phyloP scores from a whole-genome alignment of 345 rosid species.

The Syzygium grande region DNA sequence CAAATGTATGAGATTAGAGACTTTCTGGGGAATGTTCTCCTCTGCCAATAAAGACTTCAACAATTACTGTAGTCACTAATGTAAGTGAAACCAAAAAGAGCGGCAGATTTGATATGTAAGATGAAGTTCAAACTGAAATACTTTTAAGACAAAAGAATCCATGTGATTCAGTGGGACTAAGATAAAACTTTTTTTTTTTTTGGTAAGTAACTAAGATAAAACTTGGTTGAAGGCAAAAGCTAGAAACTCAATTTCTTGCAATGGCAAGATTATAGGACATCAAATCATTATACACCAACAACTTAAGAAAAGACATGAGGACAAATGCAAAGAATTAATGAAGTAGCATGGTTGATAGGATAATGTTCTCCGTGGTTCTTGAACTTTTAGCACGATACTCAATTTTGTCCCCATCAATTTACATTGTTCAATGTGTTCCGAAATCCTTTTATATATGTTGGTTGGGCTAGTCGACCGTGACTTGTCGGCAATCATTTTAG shows the following conservation, averaged over 20 bases:
- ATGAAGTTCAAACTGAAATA: neutral
- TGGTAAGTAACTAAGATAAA: too few species aligned
- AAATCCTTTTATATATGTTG: neutral
- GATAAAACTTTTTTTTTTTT: too few species aligned
- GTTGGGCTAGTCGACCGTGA: too few species aligned
- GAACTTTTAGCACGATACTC: neutral
- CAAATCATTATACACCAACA: neutral
- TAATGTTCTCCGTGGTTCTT: neutral
- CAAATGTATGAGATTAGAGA: neutral
- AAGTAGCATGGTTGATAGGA: neutral
- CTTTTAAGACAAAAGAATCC: neutral
- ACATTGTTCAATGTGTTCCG: neutral
- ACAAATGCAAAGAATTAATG: neutral
- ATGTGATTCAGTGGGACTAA: neutral
- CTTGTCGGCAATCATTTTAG: too few species aligned
- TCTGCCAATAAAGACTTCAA: neutral
- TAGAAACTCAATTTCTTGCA: neutral
- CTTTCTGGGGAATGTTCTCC: neutral
- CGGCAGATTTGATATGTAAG: neutral
- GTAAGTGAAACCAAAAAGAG: neutral
- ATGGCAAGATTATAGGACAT: neutral
- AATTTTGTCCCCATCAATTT: neutral
- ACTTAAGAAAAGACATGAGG: neutral
- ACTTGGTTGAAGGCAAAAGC: neutral
- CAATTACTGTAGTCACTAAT: neutral